These are phyloP conservation scores for Cladobotryum protrusum DNA, from an alignment of 2,329 filamentous ascomycete species.

Conservation along the genomic window DNA sequence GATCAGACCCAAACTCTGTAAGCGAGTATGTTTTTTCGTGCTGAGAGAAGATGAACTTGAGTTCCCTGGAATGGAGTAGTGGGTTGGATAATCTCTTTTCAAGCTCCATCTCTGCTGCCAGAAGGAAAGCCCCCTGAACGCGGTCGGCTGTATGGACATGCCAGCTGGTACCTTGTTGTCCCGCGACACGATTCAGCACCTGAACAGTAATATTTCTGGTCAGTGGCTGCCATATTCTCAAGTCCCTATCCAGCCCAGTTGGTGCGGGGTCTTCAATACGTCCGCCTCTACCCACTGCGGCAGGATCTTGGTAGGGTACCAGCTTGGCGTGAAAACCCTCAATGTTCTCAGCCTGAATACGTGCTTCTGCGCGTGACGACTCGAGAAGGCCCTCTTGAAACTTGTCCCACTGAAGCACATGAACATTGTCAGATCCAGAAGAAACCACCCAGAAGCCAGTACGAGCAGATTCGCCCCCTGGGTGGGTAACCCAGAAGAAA, in stretches of 20 bases:
- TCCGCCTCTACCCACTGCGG: conserved; percentile 16
- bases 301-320: conserved; percentile 38
- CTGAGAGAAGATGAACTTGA: conserved; percentile 44
- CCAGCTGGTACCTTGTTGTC: conserved; percentile 38
- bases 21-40: conserved; percentile 37
- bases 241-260: conserved; percentile 18
- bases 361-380: conserved; percentile 40
- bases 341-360: conserved; percentile 37
- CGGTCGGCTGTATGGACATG: conserved; percentile 48
- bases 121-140: conserved; percentile 36
- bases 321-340: conserved; percentile 34
- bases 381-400: conserved; percentile 49
- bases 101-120: conserved; percentile 34
- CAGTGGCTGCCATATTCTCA: conserved; percentile 46
- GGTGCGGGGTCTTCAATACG: conserved; percentile 14
- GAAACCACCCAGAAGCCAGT: conserved; percentile 53
- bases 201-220: conserved; percentile 40
- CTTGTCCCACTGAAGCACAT: conserved; percentile 49
- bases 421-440: conserved; percentile 27
- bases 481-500: conserved; percentile 53
- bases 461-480: conserved; percentile 41
- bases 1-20: conserved; percentile 28
- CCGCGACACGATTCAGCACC: conserved; percentile 43
- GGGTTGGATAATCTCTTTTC: conserved; percentile 31
- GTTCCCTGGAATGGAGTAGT: conserved; percentile 32